Percentiles rank a stretch among this genome's conserved stretches.
These are phyloP conservation scores for Fusarium dlaminii DNA, from an alignment of 2,329 filamentous ascomycete species.

Conservation along the genomic window DNA sequence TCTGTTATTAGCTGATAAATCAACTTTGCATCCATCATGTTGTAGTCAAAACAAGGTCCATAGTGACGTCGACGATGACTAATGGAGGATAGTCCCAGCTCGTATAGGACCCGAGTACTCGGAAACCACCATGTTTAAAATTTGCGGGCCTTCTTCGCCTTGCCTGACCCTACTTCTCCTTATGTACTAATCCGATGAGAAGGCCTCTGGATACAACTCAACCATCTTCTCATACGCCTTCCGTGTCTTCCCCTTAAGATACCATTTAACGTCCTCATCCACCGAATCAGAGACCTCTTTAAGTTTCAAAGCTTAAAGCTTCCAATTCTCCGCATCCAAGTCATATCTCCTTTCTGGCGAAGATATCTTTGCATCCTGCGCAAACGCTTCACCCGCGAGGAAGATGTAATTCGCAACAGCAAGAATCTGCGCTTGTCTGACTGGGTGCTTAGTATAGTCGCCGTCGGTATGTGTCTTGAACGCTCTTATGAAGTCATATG, in stretches of 20 bases:
- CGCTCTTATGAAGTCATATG: no score
- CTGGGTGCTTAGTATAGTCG: no score
- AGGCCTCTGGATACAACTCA: constrained; percentile 5
- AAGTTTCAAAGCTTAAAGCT: not conserved
- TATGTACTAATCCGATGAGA: no score
- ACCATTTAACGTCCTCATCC: not conserved
- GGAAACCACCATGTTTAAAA: not conserved
- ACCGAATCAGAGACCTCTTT: not conserved
- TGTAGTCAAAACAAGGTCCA: not conserved
- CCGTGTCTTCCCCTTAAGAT: not conserved
- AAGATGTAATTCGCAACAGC: no score
- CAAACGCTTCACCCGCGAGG: no score
- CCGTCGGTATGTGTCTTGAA: no score
- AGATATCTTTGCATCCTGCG: no score
- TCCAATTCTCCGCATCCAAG: no score
- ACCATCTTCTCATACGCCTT: constrained; percentile 6
- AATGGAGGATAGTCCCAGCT: not conserved
- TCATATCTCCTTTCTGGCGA: no score
- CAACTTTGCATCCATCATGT: accelerated
- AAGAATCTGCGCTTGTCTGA: no score
- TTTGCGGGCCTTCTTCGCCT: no score
- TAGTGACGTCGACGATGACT: not conserved
- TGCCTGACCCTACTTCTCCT: no score
- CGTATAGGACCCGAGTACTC: not conserved
- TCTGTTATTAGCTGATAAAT: not conserved